Evolutionary conservation across 2,329 filamentous ascomycete genomes (phyloP), one percentile per base, ranked within the genome.

Genomic region (Chrysosporium keratinophilum): DNA sequence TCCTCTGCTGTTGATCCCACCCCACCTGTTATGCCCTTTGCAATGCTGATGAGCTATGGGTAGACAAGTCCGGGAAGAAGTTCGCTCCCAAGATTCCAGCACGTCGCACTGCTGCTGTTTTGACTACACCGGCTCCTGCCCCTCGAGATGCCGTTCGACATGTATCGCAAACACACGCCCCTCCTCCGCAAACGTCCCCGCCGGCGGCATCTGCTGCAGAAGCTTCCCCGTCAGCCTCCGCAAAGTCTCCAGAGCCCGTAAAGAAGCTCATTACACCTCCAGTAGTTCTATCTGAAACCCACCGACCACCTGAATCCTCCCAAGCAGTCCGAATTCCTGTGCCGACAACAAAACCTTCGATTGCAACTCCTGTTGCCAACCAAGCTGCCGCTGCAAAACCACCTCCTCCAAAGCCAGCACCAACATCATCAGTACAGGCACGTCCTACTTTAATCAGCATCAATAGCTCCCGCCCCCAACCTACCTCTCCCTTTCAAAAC

Each of bases 11-110:
- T 34, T 28, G 31, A 23, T 39, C 23, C 23, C 23, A 17, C 48
- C 48, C 48, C 48, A 37, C 48, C 39, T 33, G 37, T 40, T 35
- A n/a, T 20, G 46, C 37, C 31, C 35, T 37, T 23, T 43, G 43
- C 41, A 28, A 43, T 44, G 47, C 52, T 57, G 35, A 58, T 54
- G 48, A 41, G 45, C 35, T 3, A 12, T 52, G 37, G 57, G 7
- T 55, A 71, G 75, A 71, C 61, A 84, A 85, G 75, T 84, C 84
- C 71, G 77, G 84, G 68, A 86, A 86, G 71, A 85, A 87, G 70
- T 87, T 88, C 72, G 85, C 85, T 66, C 84, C 84, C 43, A 88
- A 85, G 71, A 79, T 79, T 59, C 80, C 79, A 34, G 74, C 76
- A 59, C 79, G 82, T 63, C 75, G 77, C 55, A 72, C 76, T 57